phyloP scores from a whole-genome alignment of 2,329 filamentous ascomycete genomes.

The Alternaria dauci region DNA sequence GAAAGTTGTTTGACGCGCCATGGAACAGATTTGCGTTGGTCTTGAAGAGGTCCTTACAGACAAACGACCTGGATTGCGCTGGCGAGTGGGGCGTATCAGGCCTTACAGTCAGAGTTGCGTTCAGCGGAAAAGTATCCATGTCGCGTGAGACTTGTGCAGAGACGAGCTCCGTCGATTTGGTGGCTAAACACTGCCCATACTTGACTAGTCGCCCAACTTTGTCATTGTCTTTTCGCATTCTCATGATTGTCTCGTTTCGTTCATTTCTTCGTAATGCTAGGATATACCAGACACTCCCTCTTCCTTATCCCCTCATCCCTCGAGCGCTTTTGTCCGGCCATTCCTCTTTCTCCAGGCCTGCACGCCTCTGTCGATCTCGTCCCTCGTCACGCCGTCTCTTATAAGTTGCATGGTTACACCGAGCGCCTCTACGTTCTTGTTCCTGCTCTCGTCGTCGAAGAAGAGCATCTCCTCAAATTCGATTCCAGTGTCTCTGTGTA shows the following conservation, averaged over 20 bases:
- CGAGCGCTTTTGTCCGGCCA: conserved; percentile 51
- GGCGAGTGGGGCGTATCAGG: too few species aligned
- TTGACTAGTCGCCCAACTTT: too few species aligned
- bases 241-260: background rate
- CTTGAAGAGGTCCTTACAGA: too few species aligned
- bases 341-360: conserved; percentile 80
- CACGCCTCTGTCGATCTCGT: conserved; percentile 81
- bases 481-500: conserved; percentile 75
- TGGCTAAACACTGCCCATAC: too few species aligned
- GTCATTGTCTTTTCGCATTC: too few species aligned
- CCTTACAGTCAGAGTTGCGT: too few species aligned
- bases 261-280: background rate
- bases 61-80: too few species aligned
- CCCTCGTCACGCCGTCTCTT: conserved; percentile 76
- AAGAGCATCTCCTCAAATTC: conserved; percentile 88
- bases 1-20: background rate
- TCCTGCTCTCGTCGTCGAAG: conserved; percentile 91
- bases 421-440: conserved; percentile 79
- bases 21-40: too few species aligned
- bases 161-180: too few species aligned
- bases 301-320: background rate
- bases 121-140: too few species aligned
- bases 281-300: background rate
- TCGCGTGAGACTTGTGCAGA: too few species aligned
- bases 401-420: conserved; percentile 88